phyloP scores from a whole-genome alignment of 2,329 filamentous ascomycete genomes.

The Diaporthe humulicola region DNA sequence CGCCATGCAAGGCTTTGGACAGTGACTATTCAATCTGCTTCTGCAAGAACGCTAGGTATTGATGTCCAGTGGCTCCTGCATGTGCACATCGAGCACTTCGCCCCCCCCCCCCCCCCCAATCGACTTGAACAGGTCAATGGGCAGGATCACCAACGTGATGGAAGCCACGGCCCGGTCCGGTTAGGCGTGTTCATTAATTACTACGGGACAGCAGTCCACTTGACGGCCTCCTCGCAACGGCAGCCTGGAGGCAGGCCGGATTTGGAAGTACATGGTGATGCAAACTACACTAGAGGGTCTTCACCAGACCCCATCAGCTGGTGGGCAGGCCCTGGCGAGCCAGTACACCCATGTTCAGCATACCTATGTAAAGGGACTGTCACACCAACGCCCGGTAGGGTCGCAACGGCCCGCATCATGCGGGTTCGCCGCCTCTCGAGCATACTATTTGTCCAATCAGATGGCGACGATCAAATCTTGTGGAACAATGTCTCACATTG shows the following conservation, averaged over 20 bases:
- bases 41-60: not conserved
- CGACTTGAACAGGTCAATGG: not conserved
- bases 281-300: not conserved
- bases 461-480: not conserved
- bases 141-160: not conserved
- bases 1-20: too few relatives aligned
- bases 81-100: not conserved
- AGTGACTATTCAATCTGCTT: too few relatives aligned
- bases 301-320: not conserved
- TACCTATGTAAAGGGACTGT: not conserved
- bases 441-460: not conserved
- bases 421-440: not conserved
- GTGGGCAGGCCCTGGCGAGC: not conserved
- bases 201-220: not conserved
- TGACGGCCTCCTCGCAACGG: not conserved
- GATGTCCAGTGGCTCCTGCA: not conserved
- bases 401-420: conserved; percentile 21
- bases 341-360: not conserved
- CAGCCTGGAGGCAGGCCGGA: not conserved
- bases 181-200: not conserved
- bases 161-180: not conserved
- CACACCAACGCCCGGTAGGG: not conserved
- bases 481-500: conserved; percentile 9
- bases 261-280: not conserved
- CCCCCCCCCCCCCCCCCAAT: not conserved